Evolutionary conservation across 306 rosid species (phyloP), one percentile per base, ranked within the genome.

Genomic region (Argentina anserina): DNA sequence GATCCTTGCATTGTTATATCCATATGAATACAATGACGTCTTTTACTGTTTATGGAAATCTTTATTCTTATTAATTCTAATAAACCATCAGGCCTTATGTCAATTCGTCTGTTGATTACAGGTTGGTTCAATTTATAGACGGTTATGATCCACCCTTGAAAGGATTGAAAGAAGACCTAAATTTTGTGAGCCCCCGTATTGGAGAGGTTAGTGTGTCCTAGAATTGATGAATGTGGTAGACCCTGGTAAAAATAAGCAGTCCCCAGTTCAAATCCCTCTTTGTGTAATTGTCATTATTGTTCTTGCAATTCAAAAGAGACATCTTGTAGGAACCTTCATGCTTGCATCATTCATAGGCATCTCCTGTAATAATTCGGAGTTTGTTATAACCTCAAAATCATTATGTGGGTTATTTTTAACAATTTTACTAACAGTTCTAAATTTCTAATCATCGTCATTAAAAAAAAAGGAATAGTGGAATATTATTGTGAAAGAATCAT

Each of bases 141-240:
- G 84, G 96, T 61, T 94, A 94, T 68, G 99, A 94, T 79, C 99
- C 97, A 67, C 99, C 97, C 7, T 42, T 88, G 71, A 94, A 89
- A 91, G 99, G 99, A 69, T 83, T 94, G 78, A 96, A 94, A 52
- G 99, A 94, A 81, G 99, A 94, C 80, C 85, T 94, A 46, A 94
- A 91, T 84, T 91, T 91, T 82, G 99, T 94, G 81, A 91, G 99
- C 89, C 99, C 97, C 50, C 95, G 99, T 64, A 94, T 94, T 78
- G 99, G 99, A 85, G 99, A 94, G 99, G 99, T 94, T 78, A 89
- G 56, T 80, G 64, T 72, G 67, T 75, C 67, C 85, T 83, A 82
- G 65, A 29, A 49, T 71, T 40, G 36, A 55, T 79, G 49, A 47
- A 62, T 53, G 28, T 71, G 52, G n/a, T 58, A 23, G 20, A 5